Evolutionary conservation across 140 eudicot genomes (phyloP).

Genomic region (Cichorium intybus): DNA sequence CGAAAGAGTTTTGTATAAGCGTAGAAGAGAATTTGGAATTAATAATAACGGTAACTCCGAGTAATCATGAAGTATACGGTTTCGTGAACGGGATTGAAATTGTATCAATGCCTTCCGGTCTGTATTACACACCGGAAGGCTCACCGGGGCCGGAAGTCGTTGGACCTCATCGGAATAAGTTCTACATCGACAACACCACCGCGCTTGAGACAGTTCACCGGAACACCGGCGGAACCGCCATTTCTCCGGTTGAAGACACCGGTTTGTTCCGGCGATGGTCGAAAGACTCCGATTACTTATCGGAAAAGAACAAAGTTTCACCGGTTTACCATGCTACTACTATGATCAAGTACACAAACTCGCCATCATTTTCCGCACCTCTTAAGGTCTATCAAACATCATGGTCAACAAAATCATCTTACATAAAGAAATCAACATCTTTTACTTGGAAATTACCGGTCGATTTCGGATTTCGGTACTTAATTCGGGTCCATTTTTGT

Average conservation of each 20-base stretch:
- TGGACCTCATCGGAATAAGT: conserved; percentile 23
- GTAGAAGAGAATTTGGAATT: conserved; percentile 23
- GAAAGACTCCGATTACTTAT: conserved; percentile 37
- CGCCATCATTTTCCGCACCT: conserved; percentile 34
- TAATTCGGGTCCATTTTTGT: conserved; percentile 51
- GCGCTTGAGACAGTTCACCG: conserved; percentile 47
- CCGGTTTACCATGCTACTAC: conserved; percentile 34
- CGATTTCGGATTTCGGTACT: conserved; percentile 51
- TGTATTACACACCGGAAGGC: conserved; percentile 39
- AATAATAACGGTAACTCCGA: conserved; percentile 29
- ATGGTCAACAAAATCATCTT: conserved; percentile 27
- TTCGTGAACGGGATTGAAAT: conserved; percentile 57
- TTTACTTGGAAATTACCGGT: conserved; percentile 47
- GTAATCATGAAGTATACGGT: conserved; percentile 22
- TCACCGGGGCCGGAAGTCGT: conserved; percentile 30
- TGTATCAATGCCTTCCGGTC: conserved; percentile 39
- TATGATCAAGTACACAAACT: conserved; percentile 29
- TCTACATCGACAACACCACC: conserved; percentile 43
- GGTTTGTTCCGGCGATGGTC: conserved; percentile 46
- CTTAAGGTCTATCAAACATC: conserved; percentile 43
- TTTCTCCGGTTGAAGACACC: conserved; percentile 41
- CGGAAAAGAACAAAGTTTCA: conserved; percentile 13
- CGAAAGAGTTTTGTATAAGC: conserved; percentile 45
- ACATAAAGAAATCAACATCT: conserved; percentile 22
- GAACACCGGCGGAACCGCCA: conserved; percentile 36